Evolutionary conservation across 495 filamentous ascomycete species (phyloP), one percentile per base, ranked within the genome.

Genomic region (Peziza echinospora): DNA sequence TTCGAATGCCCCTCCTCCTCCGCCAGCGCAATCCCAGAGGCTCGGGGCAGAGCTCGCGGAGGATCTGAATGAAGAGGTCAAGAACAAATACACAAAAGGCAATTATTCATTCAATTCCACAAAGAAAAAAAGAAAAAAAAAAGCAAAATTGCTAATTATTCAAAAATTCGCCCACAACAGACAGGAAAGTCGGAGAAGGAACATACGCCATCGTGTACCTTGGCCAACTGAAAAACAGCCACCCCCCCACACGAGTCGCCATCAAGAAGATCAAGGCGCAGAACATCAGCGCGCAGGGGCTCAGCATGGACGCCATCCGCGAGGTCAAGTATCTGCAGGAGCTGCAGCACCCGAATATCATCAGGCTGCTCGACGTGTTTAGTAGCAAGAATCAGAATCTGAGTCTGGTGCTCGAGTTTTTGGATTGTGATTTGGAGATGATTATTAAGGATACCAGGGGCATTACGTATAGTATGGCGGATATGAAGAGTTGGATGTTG

Each of bases 251-350:
- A 8, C 67, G 73, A 21, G 81, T 99, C 41, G 91, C 91, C 47
- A 94, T 99, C 61, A 99, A 99, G 59, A 96, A 94, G 66, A 93
- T 99, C 67, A 96, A 94, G 62, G 71, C 92, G 54, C 83, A 86
- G 57, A 73, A 77, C 11, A 84, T 93, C 57, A 72, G 71, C 56
- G 65, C 62, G 0, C 85, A 93, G 59, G 91, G 91, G 47, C 73
- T 99, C 53, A 74, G 82, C 11, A 82, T 86, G 67, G 91, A 99
- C 62, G 82, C 87, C 13, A 78, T 96, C 51, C 84, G 91, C 49
- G 91, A 99, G 66, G 75, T 96, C 56, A 91, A 89, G 58, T 80
- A 82, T 62, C 71, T 97, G 7, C 86, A 91, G 59, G 91, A 97
- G 62, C 71, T 97, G n/a, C 78, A 75, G 8, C 89, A 97, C 60